Evolutionary conservation across 768 basidiomycete genomes (phyloP).

Genomic region (Megacollybia marginata): DNA sequence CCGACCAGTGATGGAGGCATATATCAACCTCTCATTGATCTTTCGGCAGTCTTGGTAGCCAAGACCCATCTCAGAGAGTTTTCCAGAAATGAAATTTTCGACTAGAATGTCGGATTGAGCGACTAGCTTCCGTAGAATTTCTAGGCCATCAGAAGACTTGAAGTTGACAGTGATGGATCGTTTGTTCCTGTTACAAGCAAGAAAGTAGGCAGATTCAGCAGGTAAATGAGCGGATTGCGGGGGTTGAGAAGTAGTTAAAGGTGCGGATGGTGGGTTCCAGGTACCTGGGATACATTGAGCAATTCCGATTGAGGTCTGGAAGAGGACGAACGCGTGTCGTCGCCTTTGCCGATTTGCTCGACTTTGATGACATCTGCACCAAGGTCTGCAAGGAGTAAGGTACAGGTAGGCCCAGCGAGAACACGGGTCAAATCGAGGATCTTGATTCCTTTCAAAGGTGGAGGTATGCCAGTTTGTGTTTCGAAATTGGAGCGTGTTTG

Average conservation of each 20-base stretch:
- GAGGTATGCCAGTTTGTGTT: conserved; percentile 36
- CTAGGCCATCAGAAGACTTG: conserved; percentile 69
- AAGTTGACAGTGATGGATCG: conserved; percentile 86
- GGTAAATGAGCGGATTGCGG: conserved; percentile 57
- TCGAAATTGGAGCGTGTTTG: too few relatives aligned
- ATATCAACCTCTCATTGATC: conserved; percentile 77
- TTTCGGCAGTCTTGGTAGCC: conserved; percentile 76
- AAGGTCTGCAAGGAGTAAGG: conserved; percentile 89
- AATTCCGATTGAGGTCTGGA: conserved; percentile 1
- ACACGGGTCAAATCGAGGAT: conserved; percentile 89
- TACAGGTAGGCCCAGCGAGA: conserved; percentile 84
- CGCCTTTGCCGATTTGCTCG: conserved; percentile 72
- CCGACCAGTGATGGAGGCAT: conserved; percentile 83
- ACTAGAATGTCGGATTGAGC: conserved; percentile 77
- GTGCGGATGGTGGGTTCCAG: conserved; percentile 60
- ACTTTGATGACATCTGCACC: conserved; percentile 94
- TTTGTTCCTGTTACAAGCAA: conserved; percentile 84
- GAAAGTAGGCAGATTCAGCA: conserved; percentile 90
- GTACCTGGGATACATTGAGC: conserved; percentile 34
- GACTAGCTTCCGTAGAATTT: conserved; percentile 67
- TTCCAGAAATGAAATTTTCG: conserved; percentile 84
- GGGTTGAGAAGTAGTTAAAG: conserved; percentile 39
- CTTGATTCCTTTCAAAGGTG: conserved; percentile 72
- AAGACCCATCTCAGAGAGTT: conserved; percentile 77
- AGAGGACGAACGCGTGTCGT: conserved; percentile 70